Evolutionary conservation across 2,329 filamentous ascomycete genomes (phyloP), one percentile per base, ranked within the genome.

Genomic region (Neodidymelliopsis sp.): DNA sequence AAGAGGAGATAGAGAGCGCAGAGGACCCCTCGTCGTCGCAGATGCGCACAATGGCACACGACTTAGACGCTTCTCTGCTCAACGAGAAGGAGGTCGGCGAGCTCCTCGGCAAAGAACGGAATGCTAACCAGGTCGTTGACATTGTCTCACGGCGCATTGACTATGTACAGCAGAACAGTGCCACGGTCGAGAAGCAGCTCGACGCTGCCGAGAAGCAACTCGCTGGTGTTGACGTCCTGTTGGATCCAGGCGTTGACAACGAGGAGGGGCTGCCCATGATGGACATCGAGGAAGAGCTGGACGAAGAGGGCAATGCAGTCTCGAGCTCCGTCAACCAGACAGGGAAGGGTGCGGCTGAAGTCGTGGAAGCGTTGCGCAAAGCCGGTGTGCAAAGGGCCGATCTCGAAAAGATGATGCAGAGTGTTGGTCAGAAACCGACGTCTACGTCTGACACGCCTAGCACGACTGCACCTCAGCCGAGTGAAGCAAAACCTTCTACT

Each of bases 221-320:
- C 37, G 83, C 84, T 12, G 84, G 84, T 8, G 60, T 62, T 45
- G 47, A 79, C 87, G 9, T 78, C 16, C 25, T 84, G 8, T 75
- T 85, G 3, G 80, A 85, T 18, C 82, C 86, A 0, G 84, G 86
- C 43, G 78, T 81, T 33, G 79, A 77, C 41, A 85, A 88, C 52
- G 87, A 89, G 52, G 85, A 86, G 10, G 86, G 85, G 1, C 77
- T 91, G 40, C 89, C 91, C 0, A 83, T 97, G 49, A 92, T 89
- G 23, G 94, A 97, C 63, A 97, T 99, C 57, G 79, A 91, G 44
- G 94, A 99, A 73, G 85, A 96, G 75, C 78, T 97, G 18, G 94
- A 97, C 66, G 92, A 97, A 7, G 84, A 96, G 9, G 94, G 87
- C 46, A 94, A 96, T 64, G 82, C 97, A 4, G 73, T 96, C 38